phyloP scores from a whole-genome alignment of 148 eudicot genomes.

The Dysphania ambrosioides region DNA sequence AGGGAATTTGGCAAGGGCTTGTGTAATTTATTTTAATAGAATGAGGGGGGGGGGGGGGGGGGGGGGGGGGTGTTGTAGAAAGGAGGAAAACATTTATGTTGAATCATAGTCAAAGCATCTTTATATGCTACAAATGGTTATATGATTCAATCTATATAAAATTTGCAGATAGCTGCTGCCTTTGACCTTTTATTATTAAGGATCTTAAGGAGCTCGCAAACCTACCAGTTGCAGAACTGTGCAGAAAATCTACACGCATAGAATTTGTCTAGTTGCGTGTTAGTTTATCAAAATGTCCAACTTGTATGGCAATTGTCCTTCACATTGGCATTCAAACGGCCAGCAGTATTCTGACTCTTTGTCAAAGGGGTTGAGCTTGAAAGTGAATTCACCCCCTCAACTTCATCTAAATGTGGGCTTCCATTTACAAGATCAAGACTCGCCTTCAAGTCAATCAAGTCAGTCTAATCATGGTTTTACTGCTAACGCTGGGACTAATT shows the following conservation, averaged over 20 bases:
- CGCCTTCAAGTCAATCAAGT: slow-evolving; percentile 54
- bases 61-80: too few relatives aligned
- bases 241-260: slow-evolving; percentile 19
- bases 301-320: slow-evolving; percentile 30
- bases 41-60: too few relatives aligned
- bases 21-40: neutral
- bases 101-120: neutral
- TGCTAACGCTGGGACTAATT: slow-evolving; percentile 38
- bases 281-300: slow-evolving; percentile 38
- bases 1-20: too few relatives aligned
- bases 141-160: slow-evolving; percentile 14
- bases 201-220: too few relatives aligned
- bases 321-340: slow-evolving; percentile 45
- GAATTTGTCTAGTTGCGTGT: slow-evolving; percentile 17
- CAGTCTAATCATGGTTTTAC: slow-evolving; percentile 48
- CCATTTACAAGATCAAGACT: slow-evolving; percentile 43
- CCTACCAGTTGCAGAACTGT: slow-evolving; percentile 19
- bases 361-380: slow-evolving; percentile 44
- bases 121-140: slow-evolving; percentile 7
- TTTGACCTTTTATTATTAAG: too few relatives aligned
- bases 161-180: neutral
- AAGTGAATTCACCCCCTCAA: slow-evolving; percentile 40
- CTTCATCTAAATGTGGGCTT: slow-evolving; percentile 34
- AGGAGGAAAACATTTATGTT: too few relatives aligned
- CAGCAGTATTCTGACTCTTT: slow-evolving; percentile 35